Evolutionary conservation across 805 yeast species (phyloP).

Genomic region (Candida cerambycidarum): DNA sequence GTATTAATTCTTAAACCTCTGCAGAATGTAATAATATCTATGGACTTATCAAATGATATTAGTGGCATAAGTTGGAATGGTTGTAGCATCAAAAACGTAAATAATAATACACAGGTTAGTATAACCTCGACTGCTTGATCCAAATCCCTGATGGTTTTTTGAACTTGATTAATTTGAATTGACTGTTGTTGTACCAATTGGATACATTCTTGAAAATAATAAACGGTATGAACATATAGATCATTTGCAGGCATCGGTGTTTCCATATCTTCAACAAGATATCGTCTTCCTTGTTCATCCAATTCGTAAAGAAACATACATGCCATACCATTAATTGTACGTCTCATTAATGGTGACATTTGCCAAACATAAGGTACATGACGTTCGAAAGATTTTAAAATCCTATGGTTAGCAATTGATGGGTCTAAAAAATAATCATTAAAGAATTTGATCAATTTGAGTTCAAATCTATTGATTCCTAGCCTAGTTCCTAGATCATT

Average conservation of each 20-base stretch:
- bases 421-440: conserved; percentile 6
- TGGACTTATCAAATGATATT: conserved; percentile 15
- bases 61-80: conserved; percentile 29
- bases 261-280: conserved; percentile 3
- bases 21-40: conserved; percentile 24
- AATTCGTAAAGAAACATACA: conserved; percentile 10
- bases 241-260: neutral
- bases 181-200: conserved; percentile 13
- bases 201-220: conserved; percentile 23
- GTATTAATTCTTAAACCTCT: conserved; percentile 16
- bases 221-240: conserved; percentile 20
- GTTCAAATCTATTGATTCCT: conserved; percentile 10
- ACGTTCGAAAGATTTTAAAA: neutral
- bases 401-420: conserved; percentile 5
- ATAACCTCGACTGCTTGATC: conserved; percentile 19
- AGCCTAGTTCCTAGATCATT: conserved; percentile 7
- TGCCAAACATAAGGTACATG: conserved; percentile 10
- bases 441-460: conserved; percentile 12
- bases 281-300: neutral
- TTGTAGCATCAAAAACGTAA: conserved; percentile 25
- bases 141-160: neutral
- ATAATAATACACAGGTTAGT: conserved; percentile 23
- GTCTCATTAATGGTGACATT: conserved; percentile 4
- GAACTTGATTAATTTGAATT: neutral
- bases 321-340: conserved; percentile 7